Evolutionary conservation across 331 rosid genomes (phyloP).

Genomic region (Prunus yedoensis): DNA sequence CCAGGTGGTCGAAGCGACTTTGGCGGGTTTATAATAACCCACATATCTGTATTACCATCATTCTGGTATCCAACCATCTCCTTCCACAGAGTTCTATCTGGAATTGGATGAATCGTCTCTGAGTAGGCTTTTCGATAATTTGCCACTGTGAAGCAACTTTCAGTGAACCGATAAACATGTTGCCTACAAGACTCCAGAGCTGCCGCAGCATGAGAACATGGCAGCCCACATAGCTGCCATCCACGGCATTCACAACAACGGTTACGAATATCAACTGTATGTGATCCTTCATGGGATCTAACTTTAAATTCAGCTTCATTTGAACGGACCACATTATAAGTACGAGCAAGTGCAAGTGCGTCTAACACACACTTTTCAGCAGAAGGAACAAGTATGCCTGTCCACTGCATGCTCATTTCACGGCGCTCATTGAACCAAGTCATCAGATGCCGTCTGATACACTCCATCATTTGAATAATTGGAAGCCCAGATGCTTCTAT

Average conservation of each 20-base stretch:
- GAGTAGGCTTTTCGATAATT: conserved; percentile 58
- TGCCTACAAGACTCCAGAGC: conserved; percentile 56
- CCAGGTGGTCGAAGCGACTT: conserved; percentile 45
- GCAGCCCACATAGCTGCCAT: conserved; percentile 56
- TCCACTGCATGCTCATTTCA: conserved; percentile 55
- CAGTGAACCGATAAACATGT: conserved; percentile 55
- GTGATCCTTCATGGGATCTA: conserved; percentile 24
- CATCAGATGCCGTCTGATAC: conserved; percentile 48
- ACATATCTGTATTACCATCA: conserved; percentile 13
- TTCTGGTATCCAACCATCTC: conserved; percentile 19
- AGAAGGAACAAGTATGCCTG: conserved; percentile 44
- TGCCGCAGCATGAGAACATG: conserved; percentile 60
- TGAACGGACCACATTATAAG: conserved; percentile 30
- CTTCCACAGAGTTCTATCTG: conserved; percentile 53
- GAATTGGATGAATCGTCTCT: conserved; percentile 56
- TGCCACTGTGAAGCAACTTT: conserved; percentile 55
- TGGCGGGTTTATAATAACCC: conserved; percentile 45
- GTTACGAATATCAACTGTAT: conserved; percentile 41
- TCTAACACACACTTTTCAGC: conserved; percentile 41
- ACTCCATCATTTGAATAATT: conserved; percentile 54
- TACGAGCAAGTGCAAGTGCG: conserved; percentile 38
- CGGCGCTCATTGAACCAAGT: conserved; percentile 54
- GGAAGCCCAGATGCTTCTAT: conserved; percentile 54
- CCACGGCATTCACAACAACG: conserved; percentile 52
- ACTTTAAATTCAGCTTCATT: conserved; percentile 50